Conservation (phyloP, 345 rosid species). For the Brassica carinata region DNA sequence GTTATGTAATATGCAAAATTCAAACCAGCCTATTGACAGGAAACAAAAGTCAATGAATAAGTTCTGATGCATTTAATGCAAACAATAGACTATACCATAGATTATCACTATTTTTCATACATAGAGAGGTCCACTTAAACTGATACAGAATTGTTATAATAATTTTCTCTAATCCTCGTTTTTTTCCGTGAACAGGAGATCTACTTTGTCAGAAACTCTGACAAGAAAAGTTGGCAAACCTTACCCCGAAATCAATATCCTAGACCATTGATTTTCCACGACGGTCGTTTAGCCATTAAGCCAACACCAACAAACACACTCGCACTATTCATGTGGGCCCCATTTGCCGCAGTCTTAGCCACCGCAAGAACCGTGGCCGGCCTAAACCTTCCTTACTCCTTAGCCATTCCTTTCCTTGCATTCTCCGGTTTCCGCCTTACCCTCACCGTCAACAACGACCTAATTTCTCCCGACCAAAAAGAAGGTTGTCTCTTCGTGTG, state of each 20-base stretch:
- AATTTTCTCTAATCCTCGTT: conserved; percentile 38
- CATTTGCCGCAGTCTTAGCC: conserved; percentile 45
- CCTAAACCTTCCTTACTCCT: conserved; percentile 54
- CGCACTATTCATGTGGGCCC: conserved; percentile 67
- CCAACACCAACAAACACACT: conserved; percentile 58
- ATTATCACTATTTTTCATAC: background rate
- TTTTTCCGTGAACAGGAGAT: conserved; percentile 50
- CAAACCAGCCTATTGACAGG: background rate
- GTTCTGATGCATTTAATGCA: conserved; percentile 10
- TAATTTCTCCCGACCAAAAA: background rate
- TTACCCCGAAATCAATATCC: conserved; percentile 54
- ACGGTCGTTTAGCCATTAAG: conserved; percentile 65
- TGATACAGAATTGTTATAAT: conserved; percentile 29
- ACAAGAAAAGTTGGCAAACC: conserved; percentile 59
- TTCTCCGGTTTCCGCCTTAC: conserved; percentile 55
- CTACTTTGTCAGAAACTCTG: conserved; percentile 53
- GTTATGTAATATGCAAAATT: background rate
- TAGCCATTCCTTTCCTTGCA: conserved; percentile 47
- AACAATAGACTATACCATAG: conserved; percentile 9
- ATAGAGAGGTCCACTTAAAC: background rate
- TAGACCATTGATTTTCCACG: conserved; percentile 77
- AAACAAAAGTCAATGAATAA: background rate
- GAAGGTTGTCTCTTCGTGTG: conserved; percentile 49
- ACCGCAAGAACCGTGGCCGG: conserved; percentile 26
- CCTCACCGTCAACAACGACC: conserved; percentile 20